Evolutionary conservation across 192 early-diverging fungal species (phyloP).

Genomic region (Rhizoclosmatium globosum): DNA sequence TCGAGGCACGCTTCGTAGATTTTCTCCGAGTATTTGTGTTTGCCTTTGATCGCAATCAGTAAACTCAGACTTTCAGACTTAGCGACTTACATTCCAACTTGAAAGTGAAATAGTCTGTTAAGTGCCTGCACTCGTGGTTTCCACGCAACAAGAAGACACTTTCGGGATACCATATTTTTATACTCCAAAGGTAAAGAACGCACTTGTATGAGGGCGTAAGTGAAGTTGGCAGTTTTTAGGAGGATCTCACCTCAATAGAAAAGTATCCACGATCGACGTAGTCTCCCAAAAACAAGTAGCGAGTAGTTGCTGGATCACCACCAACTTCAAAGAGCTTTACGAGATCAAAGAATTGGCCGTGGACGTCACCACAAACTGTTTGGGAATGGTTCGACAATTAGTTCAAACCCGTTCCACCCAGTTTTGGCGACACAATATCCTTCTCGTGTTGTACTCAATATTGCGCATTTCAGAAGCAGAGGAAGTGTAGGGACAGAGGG

Average conservation of each 20-base stretch:
- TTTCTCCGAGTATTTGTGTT: constrained; percentile 92
- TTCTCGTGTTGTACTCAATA: neutral
- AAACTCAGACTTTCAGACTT: neutral
- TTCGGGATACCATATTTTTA: constrained; percentile 92
- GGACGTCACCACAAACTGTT: constrained; percentile 94
- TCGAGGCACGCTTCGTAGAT: constrained; percentile 94
- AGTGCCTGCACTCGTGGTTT: constrained; percentile 96
- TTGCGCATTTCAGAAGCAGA: neutral
- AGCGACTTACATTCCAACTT: constrained; percentile 85
- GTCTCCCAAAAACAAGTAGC: constrained; percentile 95
- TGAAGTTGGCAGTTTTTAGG: too few relatives aligned
- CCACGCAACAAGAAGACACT: constrained; percentile 90
- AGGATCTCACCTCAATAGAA: constrained; percentile 81
- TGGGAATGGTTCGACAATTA: neutral
- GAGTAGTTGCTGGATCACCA: constrained; percentile 88
- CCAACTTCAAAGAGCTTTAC: constrained; percentile 99
- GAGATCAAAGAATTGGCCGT: constrained; percentile 97
- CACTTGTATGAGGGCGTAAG: constrained; percentile 60
- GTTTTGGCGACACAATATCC: neutral
- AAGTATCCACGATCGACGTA: constrained; percentile 98
- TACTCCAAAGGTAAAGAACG: constrained; percentile 86
- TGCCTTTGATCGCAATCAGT: constrained; percentile 56
- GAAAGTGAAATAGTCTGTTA: constrained; percentile 98
- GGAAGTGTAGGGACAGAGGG: neutral
- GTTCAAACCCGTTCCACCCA: neutral